A percentile compares a stretch with the other conserved stretches of the same genome.
phyloP scores from a whole-genome alignment of 805 yeast genomes.

The Ogataea zsoltii region DNA sequence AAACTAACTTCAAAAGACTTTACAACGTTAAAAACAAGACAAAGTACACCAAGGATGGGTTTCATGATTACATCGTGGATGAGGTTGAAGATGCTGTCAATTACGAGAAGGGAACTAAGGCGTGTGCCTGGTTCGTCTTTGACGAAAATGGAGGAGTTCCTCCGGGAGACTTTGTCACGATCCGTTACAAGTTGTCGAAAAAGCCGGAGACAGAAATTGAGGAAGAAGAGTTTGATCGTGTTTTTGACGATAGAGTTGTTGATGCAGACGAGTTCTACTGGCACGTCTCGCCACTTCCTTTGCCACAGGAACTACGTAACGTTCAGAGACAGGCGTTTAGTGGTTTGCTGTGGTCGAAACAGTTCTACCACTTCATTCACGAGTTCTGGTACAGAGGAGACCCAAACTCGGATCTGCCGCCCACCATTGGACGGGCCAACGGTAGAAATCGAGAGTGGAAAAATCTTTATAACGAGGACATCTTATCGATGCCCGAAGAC shows the following conservation, averaged over 20 bases:
- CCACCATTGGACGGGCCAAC: conserved; percentile 77
- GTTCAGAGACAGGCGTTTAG: conserved; percentile 94
- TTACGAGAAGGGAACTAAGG: conserved; percentile 79
- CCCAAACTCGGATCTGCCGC: conserved; percentile 70
- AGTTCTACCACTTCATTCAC: conserved; percentile 83
- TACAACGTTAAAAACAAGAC: conserved; percentile 63
- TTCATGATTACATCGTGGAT: conserved; percentile 78
- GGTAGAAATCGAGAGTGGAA: conserved; percentile 91
- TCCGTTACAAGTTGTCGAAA: conserved; percentile 65
- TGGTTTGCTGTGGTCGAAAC: conserved; percentile 91
- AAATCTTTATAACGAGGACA: conserved; percentile 84
- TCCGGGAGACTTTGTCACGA: conserved; percentile 82
- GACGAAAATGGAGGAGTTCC: conserved; percentile 78
- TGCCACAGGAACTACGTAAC: conserved; percentile 73
- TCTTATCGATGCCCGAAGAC: conserved; percentile 87
- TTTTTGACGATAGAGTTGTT: conserved; percentile 68
- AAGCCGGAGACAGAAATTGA: conserved; percentile 47
- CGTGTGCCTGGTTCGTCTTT: conserved; percentile 81
- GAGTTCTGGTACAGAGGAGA: conserved; percentile 89
- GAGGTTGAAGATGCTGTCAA: conserved; percentile 62
- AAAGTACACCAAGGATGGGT: conserved; percentile 79
- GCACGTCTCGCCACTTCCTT: conserved; percentile 83
- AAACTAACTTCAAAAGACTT: conserved; percentile 70
- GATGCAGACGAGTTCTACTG: conserved; percentile 95
- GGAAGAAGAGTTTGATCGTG: conserved; percentile 70